Evolutionary conservation across 208 protist genomes (phyloP), one percentile per base, ranked within the genome.

Genomic region (Histomonas meleagridis): DNA sequence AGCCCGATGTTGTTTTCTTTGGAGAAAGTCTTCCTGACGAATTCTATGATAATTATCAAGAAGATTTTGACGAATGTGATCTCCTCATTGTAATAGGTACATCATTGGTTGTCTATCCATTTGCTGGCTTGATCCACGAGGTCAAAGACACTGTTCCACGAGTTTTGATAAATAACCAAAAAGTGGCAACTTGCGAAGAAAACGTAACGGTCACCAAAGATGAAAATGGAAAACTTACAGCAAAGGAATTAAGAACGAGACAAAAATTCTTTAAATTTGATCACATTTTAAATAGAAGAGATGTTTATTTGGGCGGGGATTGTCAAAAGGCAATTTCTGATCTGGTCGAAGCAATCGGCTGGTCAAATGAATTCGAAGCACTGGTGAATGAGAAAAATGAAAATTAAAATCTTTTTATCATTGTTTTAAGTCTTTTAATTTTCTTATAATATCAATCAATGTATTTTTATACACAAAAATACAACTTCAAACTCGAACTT

Each of bases 31-130:
- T 65, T 21, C 53, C 49, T 55, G 86, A 60, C 9, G 55, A 91
- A 2, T 69, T 69, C 9, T 91, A 70, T 70, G 35, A 65, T 69
- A 10, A 46, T 12, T 18, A 49, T 3, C 38, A 91, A 46, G 3
- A 14, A 28, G 53, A 91, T 69, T 38, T 91, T 49, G 10, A 65
- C 0, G 14, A 60, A 21, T 18, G 26, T n/a, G 86, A 91, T 70
- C 51, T 91, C 28, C 23, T 91, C 0, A 35, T 91, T 43, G 86
- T 91, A n/a, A 65, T 91, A 9, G 86, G 86, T n/a, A 91, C 86
- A 0, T 91, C 53, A 12, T 40, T 91, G n/a, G 69, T 49, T 55
- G 86, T 91, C 53, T 35, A 91, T 14, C 86, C 86, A 3, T 60
- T 91, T 86, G 26, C 46, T 53, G 7, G 16, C 2, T 55, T 86